Percentiles rank a stretch among this genome's conserved stretches.
phyloP scores from a whole-genome alignment of 495 filamentous ascomycete genomes.

The Acidiella bohemica region DNA sequence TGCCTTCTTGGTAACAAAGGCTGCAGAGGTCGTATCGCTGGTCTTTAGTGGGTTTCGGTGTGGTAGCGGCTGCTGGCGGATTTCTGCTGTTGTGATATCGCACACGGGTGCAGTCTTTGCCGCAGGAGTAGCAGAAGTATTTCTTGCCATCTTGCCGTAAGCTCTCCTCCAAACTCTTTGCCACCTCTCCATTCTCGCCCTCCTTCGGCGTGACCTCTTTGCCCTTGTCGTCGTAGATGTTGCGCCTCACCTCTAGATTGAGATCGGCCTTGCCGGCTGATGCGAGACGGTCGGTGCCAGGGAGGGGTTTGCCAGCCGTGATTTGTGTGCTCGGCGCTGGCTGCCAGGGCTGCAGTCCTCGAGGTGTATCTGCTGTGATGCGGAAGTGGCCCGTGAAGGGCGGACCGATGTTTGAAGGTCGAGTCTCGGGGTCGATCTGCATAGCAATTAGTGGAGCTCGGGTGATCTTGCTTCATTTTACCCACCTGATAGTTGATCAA shows the following conservation, averaged over 20 bases:
- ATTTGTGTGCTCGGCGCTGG: conserved; percentile 64
- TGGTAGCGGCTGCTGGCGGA: conserved; percentile 20
- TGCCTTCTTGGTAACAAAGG: conserved; percentile 70
- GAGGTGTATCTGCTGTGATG: conserved; percentile 83
- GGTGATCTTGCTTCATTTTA: conserved; percentile 4
- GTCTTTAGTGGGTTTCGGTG: conserved; percentile 42
- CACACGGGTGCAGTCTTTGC: conserved; percentile 80
- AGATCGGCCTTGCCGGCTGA: conserved; percentile 62
- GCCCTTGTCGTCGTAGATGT: conserved; percentile 86
- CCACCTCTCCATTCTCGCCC: conserved; percentile 36
- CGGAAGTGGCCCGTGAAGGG: conserved; percentile 97
- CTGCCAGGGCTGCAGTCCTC: conserved; percentile 88
- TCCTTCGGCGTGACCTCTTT: conserved; percentile 53
- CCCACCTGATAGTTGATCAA: conserved; percentile 96
- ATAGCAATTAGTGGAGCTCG: conserved; percentile 6
- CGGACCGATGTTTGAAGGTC: conserved; percentile 88
- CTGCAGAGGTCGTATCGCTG: conserved; percentile 73
- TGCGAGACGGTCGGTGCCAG: conserved; percentile 60
- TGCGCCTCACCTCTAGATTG: conserved; percentile 81
- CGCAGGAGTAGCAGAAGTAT: conserved; percentile 76
- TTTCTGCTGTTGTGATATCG: conserved; percentile 73
- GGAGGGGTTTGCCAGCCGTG: conserved; percentile 58
- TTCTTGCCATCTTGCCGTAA: conserved; percentile 52
- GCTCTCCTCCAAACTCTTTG: conserved; percentile 47
- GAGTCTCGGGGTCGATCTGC: conserved; percentile 87